Evolutionary conservation across 352 stramenopile genomes (phyloP).

Genomic region (Globisporangium abappressorium): DNA sequence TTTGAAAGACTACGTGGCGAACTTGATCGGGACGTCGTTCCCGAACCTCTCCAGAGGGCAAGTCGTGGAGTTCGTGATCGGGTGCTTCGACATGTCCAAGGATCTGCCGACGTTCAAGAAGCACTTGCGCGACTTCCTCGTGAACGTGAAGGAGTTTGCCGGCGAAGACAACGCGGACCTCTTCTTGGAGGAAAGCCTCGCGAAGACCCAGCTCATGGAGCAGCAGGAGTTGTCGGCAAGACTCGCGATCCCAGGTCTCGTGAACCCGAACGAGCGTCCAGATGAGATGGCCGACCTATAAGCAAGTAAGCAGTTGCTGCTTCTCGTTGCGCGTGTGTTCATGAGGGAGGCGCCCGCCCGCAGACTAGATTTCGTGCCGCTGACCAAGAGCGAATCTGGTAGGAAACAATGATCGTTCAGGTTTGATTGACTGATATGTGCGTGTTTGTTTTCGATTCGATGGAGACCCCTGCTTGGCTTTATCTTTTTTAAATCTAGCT

Average conservation of each 20-base stretch:
- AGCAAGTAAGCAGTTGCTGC: not conserved
- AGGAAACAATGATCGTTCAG: conserved; percentile 4
- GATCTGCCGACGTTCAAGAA: conserved; percentile 98
- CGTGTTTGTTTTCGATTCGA: conserved; percentile 7
- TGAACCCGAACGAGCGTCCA: conserved; percentile 89
- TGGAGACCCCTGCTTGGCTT: conserved; percentile 9
- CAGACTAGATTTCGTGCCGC: conserved; percentile 4
- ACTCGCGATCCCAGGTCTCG: conserved; percentile 87
- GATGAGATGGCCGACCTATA: conserved; percentile 90
- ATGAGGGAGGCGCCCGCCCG: conserved; percentile 2
- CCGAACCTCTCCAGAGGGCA: conserved; percentile 93
- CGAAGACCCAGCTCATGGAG: conserved; percentile 82
- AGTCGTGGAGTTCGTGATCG: conserved; percentile 96
- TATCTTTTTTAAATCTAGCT: conserved; percentile 9
- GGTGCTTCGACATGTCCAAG: conserved; percentile 97
- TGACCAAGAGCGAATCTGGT: not conserved
- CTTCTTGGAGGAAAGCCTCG: conserved; percentile 95
- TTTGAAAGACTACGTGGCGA: conserved; percentile 96
- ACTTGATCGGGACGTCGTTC: conserved; percentile 96
- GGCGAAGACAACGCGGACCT: conserved; percentile 97
- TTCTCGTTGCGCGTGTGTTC: conserved; percentile 1
- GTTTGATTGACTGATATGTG: conserved; percentile 6
- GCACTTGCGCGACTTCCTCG: conserved; percentile 98
- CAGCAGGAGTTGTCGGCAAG: conserved; percentile 80
- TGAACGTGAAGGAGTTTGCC: conserved; percentile 98